Evolutionary conservation across 495 filamentous ascomycete genomes (phyloP), one percentile per base, ranked within the genome.

Genomic region (Podospora pseudopauciseta): DNA sequence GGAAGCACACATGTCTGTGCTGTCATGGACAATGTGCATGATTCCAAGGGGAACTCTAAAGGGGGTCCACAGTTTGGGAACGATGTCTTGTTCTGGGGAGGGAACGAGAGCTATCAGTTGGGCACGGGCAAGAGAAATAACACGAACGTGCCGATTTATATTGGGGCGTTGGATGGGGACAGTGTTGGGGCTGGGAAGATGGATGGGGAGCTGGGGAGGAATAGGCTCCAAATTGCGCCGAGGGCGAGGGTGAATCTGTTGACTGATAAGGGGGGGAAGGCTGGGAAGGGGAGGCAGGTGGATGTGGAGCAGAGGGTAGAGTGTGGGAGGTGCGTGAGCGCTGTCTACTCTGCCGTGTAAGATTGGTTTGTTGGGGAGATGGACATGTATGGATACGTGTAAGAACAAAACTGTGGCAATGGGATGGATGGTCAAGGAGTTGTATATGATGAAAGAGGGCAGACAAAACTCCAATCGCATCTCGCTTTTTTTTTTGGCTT

Each of bases 121-220:
- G 95, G 95, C 4, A 97, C 90, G 4, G 94, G 95, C 49, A 94
- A 88, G 82, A 80, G 94, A 68, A 96, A 87, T 73, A 98, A 99
- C 73, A 70, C 87, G 5, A 80, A 84, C 34, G 82, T 83, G 11
- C 95, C 95, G 16, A 83, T 82, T 0, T 91, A 97, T 76, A 92
- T 99, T 65, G 84, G 87, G 30, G 91, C 92, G 9, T 80, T 97
- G 44, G 86, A 93, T 58, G 83, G 84, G 59, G 39, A 49, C 2
- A 49, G 39, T 18, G 39, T 49, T 9, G 39, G 7, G 39, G 39
- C 39, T 5, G 78, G 78, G 2, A 71, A 78, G 55, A 83, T 77
- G 19, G 82, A 80, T 19, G 79, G 73, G 20, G 79, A 80, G 68
- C 81, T 84, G 65, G 80, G 80, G 59, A 77, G 85, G 65, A 87